Conservation (phyloP, 1,284 basidiomycete species). For the Moniliophthora roreri region DNA sequence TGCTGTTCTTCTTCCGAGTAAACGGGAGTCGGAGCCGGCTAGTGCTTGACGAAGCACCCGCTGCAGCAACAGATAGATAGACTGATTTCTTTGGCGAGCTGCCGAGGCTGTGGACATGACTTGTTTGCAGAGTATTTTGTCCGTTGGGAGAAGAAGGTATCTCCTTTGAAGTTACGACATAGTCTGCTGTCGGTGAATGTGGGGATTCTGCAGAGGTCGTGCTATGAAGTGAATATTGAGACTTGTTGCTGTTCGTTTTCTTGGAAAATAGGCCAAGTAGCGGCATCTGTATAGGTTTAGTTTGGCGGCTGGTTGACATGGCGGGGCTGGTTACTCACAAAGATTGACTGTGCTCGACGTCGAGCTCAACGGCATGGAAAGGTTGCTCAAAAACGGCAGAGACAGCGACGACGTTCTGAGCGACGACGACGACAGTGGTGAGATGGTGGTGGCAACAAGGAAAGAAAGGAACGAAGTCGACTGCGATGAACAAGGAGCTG, state of each 20-base stretch:
- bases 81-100: constrained; percentile 16
- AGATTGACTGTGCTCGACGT: too few relatives aligned
- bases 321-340: too few relatives aligned
- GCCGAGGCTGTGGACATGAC: constrained; percentile 19
- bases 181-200: constrained; percentile 41
- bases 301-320: too few relatives aligned
- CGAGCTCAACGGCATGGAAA: too few relatives aligned
- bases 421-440: too few relatives aligned
- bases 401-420: too few relatives aligned
- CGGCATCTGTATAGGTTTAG: constrained; percentile 10
- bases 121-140: constrained; percentile 26
- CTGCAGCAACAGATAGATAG: constrained; percentile 23
- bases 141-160: constrained; percentile 37
- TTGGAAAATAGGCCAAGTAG: constrained; percentile 15
- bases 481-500: too few relatives aligned
- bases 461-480: too few relatives aligned
- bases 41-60: neutral
- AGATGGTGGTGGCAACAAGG: too few relatives aligned
- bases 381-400: too few relatives aligned
- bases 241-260: constrained; percentile 6
- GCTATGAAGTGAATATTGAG: neutral
- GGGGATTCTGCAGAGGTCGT: constrained; percentile 20
- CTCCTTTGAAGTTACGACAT: constrained; percentile 27
- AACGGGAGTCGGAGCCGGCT: neutral
- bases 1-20: neutral